Evolutionary conservation across 202 grass and related monocot species (phyloP), one percentile per base, ranked within the genome.

Genomic region (Digitaria exilis): DNA sequence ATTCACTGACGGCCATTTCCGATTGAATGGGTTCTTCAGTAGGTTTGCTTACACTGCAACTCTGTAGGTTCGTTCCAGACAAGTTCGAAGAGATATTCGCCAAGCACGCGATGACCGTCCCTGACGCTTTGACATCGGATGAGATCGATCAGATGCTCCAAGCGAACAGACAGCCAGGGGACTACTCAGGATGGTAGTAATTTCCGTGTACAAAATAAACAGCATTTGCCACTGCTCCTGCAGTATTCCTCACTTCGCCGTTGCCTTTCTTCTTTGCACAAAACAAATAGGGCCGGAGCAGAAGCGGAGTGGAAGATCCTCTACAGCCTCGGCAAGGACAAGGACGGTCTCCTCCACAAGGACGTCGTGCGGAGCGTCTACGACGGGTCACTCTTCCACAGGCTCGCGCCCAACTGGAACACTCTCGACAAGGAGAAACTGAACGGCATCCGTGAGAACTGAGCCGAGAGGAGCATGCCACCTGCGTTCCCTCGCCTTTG

Each of bases 61-160:
- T 17, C 45, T 75, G 51, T 71, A 98, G 96, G 87, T 99, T 99
- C 35, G 91, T 92, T 46, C 43, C 80, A 1, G 89, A 85, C 21
- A 99, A 96, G 55, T 92, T 99, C 60, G 87, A 94, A 13, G 83
- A 37, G 69, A 94, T 90, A 58, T 99, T 99, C 79, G 61, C 72
- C 57, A 94, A 92, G 65, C 78, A 96, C 75, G 89, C 78, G 1
- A 88, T 80, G 37, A 91, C 91, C 8, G 86, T 90, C 30, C 87
- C 87, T 0, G 80, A 96, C 35, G 93, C 89, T 3, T 63, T 99
- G 17, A 90, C 96, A 31, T 90, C 89, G 17, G 24, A 59, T 6
- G 89, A 99, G 67, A 37, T 99, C 34, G 86, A 86, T 17, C 71
- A 90, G 87, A 28, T 99, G 84, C 77, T 96, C 64, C 21, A 57